Percentiles rank a stretch among this genome's conserved stretches.
phyloP scores from a whole-genome alignment of 2,329 filamentous ascomycete genomes.

The Alternaria incomplexa region DNA sequence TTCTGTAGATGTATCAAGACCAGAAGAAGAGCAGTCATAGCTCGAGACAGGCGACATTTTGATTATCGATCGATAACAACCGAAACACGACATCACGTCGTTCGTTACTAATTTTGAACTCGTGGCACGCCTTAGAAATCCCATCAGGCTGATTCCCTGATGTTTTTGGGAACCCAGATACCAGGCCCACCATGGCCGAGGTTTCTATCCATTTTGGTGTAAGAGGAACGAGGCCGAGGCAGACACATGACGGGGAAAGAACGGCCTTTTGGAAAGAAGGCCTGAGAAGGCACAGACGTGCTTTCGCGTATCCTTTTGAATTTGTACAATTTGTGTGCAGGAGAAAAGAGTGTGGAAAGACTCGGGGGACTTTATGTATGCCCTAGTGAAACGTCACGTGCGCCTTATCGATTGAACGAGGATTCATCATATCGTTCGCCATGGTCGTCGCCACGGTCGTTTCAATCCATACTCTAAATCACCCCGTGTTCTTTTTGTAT shows the following conservation, averaged over 20 bases:
- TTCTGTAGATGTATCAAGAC: neutral
- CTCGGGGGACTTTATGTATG: no score
- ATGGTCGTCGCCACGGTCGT: neutral
- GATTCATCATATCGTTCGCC: neutral
- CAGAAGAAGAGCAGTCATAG: neutral
- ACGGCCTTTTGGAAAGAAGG: no score
- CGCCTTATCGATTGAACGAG: no score
- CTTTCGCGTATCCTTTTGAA: no score
- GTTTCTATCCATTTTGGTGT: rapidly evolving
- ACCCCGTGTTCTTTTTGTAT: neutral
- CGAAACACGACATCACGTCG: neutral
- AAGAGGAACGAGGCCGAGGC: neutral
- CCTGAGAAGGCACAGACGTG: no score
- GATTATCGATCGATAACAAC: neutral
- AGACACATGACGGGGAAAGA: neutral
- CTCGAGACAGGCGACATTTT: neutral
- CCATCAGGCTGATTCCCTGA: neutral
- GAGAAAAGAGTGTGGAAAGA: no score
- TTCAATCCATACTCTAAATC: no score
- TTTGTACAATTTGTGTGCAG: no score
- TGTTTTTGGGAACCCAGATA: neutral
- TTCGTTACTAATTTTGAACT: neutral
- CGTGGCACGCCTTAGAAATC: neutral
- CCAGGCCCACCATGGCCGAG: neutral
- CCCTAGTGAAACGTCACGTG: no score